Base-by-base conservation (phyloP, 768 basidiomycete genomes). In the Lepiota venenata region DNA sequence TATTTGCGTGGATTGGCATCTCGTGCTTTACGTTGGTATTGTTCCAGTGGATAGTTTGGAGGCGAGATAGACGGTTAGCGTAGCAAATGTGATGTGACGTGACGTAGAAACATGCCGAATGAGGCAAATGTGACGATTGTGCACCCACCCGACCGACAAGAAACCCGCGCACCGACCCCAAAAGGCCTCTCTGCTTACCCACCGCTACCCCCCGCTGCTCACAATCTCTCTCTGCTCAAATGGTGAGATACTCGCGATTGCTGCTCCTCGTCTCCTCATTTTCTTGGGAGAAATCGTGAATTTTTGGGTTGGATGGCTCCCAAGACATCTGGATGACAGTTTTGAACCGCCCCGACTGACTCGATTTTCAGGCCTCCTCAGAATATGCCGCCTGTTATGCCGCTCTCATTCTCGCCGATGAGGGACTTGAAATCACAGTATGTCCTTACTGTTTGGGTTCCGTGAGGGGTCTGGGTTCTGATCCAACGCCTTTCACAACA, bases 341-440 rank as follows among this genome's bases (percentile, higher is more conserved):
- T 32, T 11, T 41, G n/a, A n/a, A 40, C 38, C 14, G 22, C 52
- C n/a, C n/a, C 56, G 47, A 21, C 37, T 35, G 8, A 32, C 21
- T 43, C 22, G 37, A 12, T 12, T 49, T 58, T 27, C 56, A 79
- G 78, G 74, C 77, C 63, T 73, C 80, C 66, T 56, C 69, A 50
- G 96, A 98, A 70, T 90, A 96, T 69, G 93, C 94, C 63, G 79
- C 94, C 59, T 90, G 94, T 63, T 98, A 98, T 78, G 94, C 96
- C 68, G 91, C 93, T 63, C 89, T 99, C 67, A 98, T 98, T 76
- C 93, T 98, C 69, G 95, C 94, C 63, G 97, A 98, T 77, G 95
- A 97, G 61, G 88, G 87, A 64, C 76, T 96, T 67, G 96, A 98
- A 81, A 98, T 99, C 69, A 97, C 96, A 60, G 95, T 97, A 65